Evolutionary conservation across 805 yeast genomes (phyloP), one percentile per base, ranked within the genome.

Genomic region (Yueomyces sp.): DNA sequence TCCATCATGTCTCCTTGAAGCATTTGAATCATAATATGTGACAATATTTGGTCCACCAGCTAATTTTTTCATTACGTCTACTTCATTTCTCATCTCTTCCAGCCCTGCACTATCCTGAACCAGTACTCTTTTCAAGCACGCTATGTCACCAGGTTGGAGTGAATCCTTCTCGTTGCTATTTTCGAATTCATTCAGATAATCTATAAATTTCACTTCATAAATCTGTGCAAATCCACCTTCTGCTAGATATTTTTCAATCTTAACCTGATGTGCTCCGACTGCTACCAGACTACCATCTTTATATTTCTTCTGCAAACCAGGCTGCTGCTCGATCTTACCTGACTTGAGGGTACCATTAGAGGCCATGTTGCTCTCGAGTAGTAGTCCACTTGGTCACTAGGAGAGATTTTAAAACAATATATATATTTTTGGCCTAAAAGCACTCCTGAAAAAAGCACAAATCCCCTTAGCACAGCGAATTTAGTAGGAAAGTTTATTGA

Each of bases 171-270:
- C 40, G 26, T 40, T 37, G 26, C 46, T 47, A 5, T 40, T 37
- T 27, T 46, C 40, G 12, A 36, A 38, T 40, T 54, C 59, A 38
- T 52, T 55, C 9, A 51, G 44, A 41, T 49, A 53, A 38, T 55
- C 59, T 19, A 59, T n/a, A 51, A 77, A 76, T 46, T 63, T 65
- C 19, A 81, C 90, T 34, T 72, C 68, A 59, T 84, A 84, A 26
- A 84, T 82, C 48, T 82, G 86, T 4, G 94, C 90, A 67, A 80
- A 84, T 4, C 92, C 94, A 46, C 85, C 88, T 52, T 75, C 79
- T 1, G 85, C 77, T 19, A 81, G 56, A 61, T 79, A 80, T 46
- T 73, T 68, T 43, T 69, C 64, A 47, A 80, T 67, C 42, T 68
- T 68, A 26, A 77, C 72, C 26, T 63, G 61, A 55, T 81, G 86